Percentiles rank a stretch among this genome's conserved stretches.
Conservation (phyloP, 495 filamentous ascomycete species). For the Sordaria brevicollis region DNA sequence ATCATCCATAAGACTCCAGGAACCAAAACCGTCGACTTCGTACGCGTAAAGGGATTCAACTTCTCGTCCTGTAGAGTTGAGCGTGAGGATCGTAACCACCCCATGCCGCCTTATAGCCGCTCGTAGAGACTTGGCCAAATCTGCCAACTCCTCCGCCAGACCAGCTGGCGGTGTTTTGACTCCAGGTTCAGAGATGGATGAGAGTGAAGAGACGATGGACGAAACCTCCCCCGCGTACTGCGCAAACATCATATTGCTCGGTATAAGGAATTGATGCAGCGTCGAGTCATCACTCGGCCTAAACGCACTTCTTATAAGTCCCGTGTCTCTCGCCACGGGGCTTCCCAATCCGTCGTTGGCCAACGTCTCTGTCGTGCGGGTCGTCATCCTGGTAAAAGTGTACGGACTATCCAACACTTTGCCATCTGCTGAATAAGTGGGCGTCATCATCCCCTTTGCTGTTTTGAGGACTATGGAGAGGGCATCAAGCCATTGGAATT, state of each 20-base stretch:
- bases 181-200: slow-evolving; percentile 12
- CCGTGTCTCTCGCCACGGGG: slow-evolving; percentile 46
- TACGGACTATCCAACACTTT: slow-evolving; percentile 42
- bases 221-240: slow-evolving; percentile 38
- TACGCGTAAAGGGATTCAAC: slow-evolving; percentile 44
- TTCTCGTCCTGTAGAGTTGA: background rate
- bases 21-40: slow-evolving; percentile 51
- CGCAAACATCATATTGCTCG: slow-evolving; percentile 62
- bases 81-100: no score
- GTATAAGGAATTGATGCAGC: slow-evolving; percentile 50
- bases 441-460: slow-evolving; percentile 39
- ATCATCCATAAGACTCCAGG: slow-evolving; percentile 48
- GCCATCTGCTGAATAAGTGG: slow-evolving; percentile 48
- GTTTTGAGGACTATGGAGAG: slow-evolving; percentile 40
- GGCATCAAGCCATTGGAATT: slow-evolving; percentile 42
- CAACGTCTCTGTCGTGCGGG: slow-evolving; percentile 48
- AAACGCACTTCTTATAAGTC: slow-evolving; percentile 52
- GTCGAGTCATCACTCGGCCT: slow-evolving; percentile 52
- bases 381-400: slow-evolving; percentile 45
- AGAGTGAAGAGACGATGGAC: slow-evolving; percentile 36
- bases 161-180: slow-evolving; percentile 15
- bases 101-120: no score
- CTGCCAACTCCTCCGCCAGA: slow-evolving; percentile 38
- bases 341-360: slow-evolving; percentile 48
- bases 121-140: slow-evolving; percentile 35